These are phyloP conservation scores for Ophiocordyceps robertsii DNA, from an alignment of 2,329 filamentous ascomycete genomes.

Conservation along the genomic window DNA sequence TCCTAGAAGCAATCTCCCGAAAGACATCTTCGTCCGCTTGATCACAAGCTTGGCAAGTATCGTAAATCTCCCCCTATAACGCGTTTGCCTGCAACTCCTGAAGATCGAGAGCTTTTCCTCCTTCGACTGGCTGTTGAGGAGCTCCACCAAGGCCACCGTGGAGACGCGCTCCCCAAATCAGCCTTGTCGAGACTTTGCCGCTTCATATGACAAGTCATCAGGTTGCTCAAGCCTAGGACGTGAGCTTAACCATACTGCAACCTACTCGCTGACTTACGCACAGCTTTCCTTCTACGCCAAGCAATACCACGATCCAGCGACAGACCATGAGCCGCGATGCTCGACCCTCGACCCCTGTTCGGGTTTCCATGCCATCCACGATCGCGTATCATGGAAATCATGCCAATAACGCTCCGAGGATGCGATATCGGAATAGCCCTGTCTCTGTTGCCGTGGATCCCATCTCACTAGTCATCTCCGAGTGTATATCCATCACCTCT, in stretches of 20 bases:
- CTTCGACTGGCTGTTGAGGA: too few species aligned
- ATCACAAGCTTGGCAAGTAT: too few species aligned
- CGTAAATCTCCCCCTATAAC: too few species aligned
- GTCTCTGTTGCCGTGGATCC: conserved; percentile 79
- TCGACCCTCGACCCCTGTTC: conserved; percentile 11
- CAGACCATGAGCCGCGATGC: conserved; percentile 21
- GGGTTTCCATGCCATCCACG: conserved; percentile 6
- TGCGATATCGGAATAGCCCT: conserved; percentile 46
- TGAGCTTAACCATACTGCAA: background rate
- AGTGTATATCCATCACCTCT: conserved; percentile 97
- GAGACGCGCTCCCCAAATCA: too few species aligned
- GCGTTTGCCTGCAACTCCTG: too few species aligned
- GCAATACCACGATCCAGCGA: background rate
- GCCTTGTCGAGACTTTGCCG: too few species aligned
- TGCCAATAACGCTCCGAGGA: conserved; percentile 25
- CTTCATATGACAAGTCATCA: too few species aligned
- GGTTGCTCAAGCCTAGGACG: too few species aligned
- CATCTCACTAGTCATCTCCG: conserved; percentile 86
- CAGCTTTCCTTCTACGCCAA: background rate
- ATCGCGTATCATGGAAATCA: background rate
- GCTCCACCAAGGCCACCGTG: too few species aligned
- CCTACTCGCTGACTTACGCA: background rate
- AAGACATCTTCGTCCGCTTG: too few species aligned
- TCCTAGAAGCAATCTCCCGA: too few species aligned
- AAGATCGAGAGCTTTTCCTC: too few species aligned